Evolutionary conservation across 495 filamentous ascomycete species (phyloP).

Genomic region (Annulohypoxylon bovei): DNA sequence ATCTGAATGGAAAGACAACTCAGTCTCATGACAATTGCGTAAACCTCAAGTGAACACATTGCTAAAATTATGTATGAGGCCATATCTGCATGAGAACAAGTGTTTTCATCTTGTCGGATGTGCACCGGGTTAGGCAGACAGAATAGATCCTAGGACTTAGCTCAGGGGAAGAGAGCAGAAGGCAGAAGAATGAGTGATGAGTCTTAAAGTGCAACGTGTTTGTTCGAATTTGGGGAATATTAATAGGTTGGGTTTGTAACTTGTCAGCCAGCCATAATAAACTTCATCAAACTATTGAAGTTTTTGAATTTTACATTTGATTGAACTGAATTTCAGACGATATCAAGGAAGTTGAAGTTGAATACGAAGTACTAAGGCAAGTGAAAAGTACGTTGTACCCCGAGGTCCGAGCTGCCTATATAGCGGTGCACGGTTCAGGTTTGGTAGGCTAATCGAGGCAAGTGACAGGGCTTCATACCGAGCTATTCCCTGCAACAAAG

Average conservation of each 20-base stretch:
- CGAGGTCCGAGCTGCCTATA: not conserved
- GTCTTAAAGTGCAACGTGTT: conserved; percentile 23
- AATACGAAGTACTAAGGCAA: not conserved
- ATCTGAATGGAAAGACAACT: not conserved
- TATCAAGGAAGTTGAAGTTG: conserved; percentile 8
- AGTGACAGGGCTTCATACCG: conserved; percentile 7
- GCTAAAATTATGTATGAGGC: not conserved
- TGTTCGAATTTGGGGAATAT: conserved; percentile 1
- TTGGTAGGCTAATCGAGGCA: conserved; percentile 10
- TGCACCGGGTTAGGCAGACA: conserved; percentile 26
- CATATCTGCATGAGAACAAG: conserved; percentile 13
- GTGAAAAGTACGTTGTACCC: not conserved
- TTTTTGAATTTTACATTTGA: not conserved
- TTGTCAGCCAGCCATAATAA: not conserved
- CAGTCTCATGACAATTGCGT: not conserved
- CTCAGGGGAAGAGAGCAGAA: not conserved
- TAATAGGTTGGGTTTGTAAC: not conserved
- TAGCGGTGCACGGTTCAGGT: conserved; percentile 31
- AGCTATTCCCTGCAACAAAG: conserved; percentile 15
- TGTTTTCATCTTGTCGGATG: conserved; percentile 9
- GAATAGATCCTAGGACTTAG: conserved; percentile 6
- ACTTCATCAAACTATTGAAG: not conserved
- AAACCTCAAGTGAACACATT: not conserved
- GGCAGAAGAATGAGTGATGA: conserved; percentile 8
- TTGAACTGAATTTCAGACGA: not conserved